Evolutionary conservation across 768 basidiomycete species (phyloP), one percentile per base, ranked within the genome.

Genomic region (Mycena olivaceomarginata): DNA sequence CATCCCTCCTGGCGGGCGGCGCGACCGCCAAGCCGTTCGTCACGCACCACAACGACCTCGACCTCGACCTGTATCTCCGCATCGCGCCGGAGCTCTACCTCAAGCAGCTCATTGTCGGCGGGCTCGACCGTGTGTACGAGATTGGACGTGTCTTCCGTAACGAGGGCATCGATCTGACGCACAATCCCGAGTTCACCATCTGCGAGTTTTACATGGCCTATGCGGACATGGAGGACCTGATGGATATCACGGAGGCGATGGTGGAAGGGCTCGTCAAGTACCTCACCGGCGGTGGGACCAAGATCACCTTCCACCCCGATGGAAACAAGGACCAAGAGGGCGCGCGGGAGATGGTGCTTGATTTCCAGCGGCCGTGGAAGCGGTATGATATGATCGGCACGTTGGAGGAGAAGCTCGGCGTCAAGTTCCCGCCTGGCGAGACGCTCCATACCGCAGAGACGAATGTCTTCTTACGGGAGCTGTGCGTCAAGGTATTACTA

Each of bases 201-300:
- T 99, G 98, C 91, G 98, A 99, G 88, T 99, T 99, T 87, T 99
- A 99, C 84, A 99, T 99, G 98, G 98, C 98, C 41, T 99, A 99
- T 81, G 98, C 98, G 74, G 98, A 99, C 85, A 98, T 98, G 97
- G 95, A 96, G 88, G 98, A 99, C 83, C 74, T 99, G 74, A 99
- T 99, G 98, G 98, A 99, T 56, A 90, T 99, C 73, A 99, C 98
- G 18, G 98, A 99, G 86, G 87, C 88, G 57, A 90, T 99, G 88
- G 84, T 99, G 20, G 96, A 97, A 82, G 96, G 97, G 10, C 87
- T 99, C 86, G 98, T 99, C 83, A 95, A 94, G 91, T 91, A 90
- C 82, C 84, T 99, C 72, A 98, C 93, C 0, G 92, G 93, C 0
- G 92, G 93, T 53, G 97, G 90, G 81, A 97, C 96, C 57, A 94